Conservation (phyloP, 2,329 filamentous ascomycete genomes). For the Cladosporium cucumerinum region DNA sequence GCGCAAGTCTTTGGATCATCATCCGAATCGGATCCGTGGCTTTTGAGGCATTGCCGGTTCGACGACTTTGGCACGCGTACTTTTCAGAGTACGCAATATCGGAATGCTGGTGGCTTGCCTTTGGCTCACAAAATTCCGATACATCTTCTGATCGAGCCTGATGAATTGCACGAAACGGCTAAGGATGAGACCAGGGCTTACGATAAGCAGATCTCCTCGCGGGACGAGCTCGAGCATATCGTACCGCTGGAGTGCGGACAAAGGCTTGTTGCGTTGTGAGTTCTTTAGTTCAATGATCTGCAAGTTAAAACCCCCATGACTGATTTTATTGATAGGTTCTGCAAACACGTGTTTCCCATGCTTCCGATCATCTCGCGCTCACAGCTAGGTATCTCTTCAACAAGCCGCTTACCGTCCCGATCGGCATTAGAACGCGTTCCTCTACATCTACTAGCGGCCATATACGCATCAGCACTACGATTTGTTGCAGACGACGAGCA, state of each 20-base stretch:
- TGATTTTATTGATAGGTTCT: neutral
- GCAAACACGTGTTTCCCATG: conserved; percentile 5
- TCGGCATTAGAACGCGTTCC: conserved; percentile 4
- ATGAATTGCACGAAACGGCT: neutral
- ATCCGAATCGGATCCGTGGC: conserved; percentile 7
- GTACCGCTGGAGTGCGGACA: conserved; percentile 3
- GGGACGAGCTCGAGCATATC: conserved; percentile 1
- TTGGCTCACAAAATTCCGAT: conserved; percentile 10
- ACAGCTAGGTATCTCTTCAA: neutral
- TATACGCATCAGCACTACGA: conserved; percentile 1
- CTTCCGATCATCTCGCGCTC: conserved; percentile 6
- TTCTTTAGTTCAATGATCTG: neutral
- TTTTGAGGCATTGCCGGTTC: conserved; percentile 9
- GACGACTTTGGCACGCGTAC: conserved; percentile 7
- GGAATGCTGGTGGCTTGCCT: conserved; percentile 11
- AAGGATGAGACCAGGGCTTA: conserved; percentile 1
- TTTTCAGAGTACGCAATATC: conserved; percentile 9
- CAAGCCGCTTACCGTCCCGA: neutral
- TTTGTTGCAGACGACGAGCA: conserved; percentile 9
- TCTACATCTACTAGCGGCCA: conserved; percentile 5
- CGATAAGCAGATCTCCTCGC: conserved; percentile 8
- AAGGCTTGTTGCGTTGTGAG: conserved; percentile 10
- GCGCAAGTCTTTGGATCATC: conserved; percentile 9
- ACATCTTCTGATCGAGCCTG: conserved; percentile 2
- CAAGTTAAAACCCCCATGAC: neutral